These are phyloP conservation scores for Erythrobasidium hasegawianum DNA, from an alignment of 1,284 basidiomycete genomes.

Conservation along the genomic window DNA sequence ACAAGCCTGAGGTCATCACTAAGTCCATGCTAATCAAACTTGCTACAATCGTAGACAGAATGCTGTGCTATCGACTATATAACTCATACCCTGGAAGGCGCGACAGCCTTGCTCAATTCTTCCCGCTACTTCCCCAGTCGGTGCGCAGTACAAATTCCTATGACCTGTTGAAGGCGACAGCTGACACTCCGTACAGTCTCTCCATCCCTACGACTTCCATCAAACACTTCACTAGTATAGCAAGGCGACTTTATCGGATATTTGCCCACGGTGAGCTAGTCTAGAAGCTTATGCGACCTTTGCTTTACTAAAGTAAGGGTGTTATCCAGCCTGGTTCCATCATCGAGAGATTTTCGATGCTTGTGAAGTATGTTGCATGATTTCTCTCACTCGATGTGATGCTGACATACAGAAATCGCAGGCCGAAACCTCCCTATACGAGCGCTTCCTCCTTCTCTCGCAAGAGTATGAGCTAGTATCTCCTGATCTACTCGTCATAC, in stretches of 20 bases:
- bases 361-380: constrained; percentile 63
- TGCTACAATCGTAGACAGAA: constrained; percentile 57
- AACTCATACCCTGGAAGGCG: constrained; percentile 87
- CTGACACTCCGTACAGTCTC: too few species aligned
- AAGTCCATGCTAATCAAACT: too few species aligned
- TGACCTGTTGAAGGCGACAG: too few species aligned
- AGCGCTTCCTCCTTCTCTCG: constrained; percentile 80
- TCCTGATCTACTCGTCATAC: constrained; percentile 65
- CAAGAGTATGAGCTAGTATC: constrained; percentile 77
- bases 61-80: constrained; percentile 98
- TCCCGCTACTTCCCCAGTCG: constrained; percentile 85
- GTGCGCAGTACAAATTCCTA: constrained; percentile 51
- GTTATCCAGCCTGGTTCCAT: constrained; percentile 42
- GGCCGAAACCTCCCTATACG: constrained; percentile 83
- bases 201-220: constrained; percentile 74
- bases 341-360: constrained; percentile 83
- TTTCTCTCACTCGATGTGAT: too few species aligned
- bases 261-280: constrained; percentile 97
- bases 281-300: too few species aligned
- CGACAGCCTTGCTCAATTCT: constrained; percentile 87
- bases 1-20: too few species aligned
- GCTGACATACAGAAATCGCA: too few species aligned
- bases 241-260: constrained; percentile 82
- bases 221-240: constrained; percentile 80
- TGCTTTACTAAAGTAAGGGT: too few species aligned